Conservation (phyloP, 2,329 filamentous ascomycete genomes). For the Colletotrichum gigasporum region DNA sequence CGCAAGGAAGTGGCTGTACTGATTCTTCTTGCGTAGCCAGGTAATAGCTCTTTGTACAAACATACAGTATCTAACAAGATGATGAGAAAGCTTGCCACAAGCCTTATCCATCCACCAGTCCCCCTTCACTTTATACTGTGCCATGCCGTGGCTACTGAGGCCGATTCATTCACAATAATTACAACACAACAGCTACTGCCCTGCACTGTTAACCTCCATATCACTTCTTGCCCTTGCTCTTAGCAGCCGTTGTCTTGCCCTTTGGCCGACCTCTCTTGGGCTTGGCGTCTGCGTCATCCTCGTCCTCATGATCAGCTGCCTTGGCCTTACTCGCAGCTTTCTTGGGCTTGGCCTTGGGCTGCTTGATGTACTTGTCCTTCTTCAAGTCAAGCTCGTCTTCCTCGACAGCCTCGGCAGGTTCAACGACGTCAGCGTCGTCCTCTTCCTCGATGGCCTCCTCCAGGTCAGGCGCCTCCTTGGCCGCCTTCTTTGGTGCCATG, state of each 20-base stretch:
- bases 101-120: not conserved
- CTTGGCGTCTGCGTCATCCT: slow-evolving; percentile 61
- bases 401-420: slow-evolving; percentile 69
- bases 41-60: not conserved
- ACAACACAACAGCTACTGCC: not conserved
- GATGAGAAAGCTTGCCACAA: not conserved
- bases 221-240: slow-evolving; percentile 58
- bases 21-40: no score
- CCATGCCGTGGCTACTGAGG: not conserved
- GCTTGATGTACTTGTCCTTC: slow-evolving; percentile 96
- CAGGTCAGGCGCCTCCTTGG: slow-evolving; percentile 86
- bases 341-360: slow-evolving; percentile 76
- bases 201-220: not conserved
- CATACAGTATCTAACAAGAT: not conserved
- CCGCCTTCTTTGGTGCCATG: slow-evolving; percentile 74
- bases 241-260: slow-evolving; percentile 49
- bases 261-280: slow-evolving; percentile 59
- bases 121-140: not conserved
- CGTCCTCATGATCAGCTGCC: slow-evolving; percentile 58
- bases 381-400: slow-evolving; percentile 85
- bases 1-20: no score
- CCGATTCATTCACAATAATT: not conserved
- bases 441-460: slow-evolving; percentile 97
- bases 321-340: slow-evolving; percentile 49
- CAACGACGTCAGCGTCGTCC: slow-evolving; percentile 74